These are phyloP conservation scores for Paracorniculantispora psalliotae DNA, from an alignment of 2,329 filamentous ascomycete genomes.

Conservation along the genomic window DNA sequence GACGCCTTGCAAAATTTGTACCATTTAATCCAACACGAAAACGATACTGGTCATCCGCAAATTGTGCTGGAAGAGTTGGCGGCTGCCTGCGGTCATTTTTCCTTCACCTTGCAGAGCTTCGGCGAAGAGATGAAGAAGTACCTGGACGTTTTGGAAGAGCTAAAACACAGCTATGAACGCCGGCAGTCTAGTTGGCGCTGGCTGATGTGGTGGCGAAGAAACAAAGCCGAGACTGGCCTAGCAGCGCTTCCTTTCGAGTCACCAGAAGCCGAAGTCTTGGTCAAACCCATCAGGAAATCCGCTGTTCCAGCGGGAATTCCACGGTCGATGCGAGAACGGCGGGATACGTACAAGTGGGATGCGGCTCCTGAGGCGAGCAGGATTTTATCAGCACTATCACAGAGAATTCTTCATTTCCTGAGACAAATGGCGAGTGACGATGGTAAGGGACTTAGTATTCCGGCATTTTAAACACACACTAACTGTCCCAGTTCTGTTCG, in stretches of 20 bases:
- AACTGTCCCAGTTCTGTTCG: slow-evolving; percentile 53
- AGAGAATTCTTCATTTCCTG: slow-evolving; percentile 35
- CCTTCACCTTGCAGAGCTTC: slow-evolving; percentile 79
- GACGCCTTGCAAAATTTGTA: slow-evolving; percentile 73
- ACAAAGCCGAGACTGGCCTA: slow-evolving; percentile 2
- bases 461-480: too few relatives aligned
- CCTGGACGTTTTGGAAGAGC: slow-evolving; percentile 71
- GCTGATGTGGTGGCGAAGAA: slow-evolving; percentile 64
- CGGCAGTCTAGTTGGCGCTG: slow-evolving; percentile 67
- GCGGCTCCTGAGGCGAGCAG: slow-evolving; percentile 37
- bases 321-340: slow-evolving; percentile 39
- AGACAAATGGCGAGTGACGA: slow-evolving; percentile 45
- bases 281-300: slow-evolving; percentile 40
- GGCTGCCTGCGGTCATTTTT: slow-evolving; percentile 88
- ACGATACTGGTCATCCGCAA: slow-evolving; percentile 61
- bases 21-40: slow-evolving; percentile 62
- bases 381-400: slow-evolving; percentile 36
- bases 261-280: slow-evolving; percentile 32
- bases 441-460: too few relatives aligned
- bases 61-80: slow-evolving; percentile 90
- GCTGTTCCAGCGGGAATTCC: slow-evolving; percentile 46
- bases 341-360: slow-evolving; percentile 46
- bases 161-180: slow-evolving; percentile 63
- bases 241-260: slow-evolving; percentile 20
- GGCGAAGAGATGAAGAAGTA: slow-evolving; percentile 80